Conservation (phyloP, 2,329 filamentous ascomycete species). For the Chaetomiaceae sp. region DNA sequence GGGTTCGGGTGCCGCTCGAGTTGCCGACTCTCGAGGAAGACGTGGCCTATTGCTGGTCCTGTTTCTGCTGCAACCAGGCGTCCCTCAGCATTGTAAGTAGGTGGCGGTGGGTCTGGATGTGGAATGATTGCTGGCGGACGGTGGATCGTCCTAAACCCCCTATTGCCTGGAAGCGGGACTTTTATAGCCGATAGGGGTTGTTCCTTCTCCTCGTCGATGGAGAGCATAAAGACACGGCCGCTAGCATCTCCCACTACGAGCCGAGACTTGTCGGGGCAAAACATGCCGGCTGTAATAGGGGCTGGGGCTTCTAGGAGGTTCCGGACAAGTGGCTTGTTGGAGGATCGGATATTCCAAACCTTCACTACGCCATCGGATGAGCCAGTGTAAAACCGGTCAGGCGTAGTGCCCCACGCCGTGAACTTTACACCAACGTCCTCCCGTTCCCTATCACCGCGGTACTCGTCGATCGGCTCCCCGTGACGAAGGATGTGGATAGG, state of each 20-base stretch:
- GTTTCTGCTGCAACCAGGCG: conserved; percentile 22
- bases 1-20: conserved; percentile 43
- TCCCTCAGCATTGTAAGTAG: conserved; percentile 25
- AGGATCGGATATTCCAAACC: conserved; percentile 56
- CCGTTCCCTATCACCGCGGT: conserved; percentile 44
- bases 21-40: conserved; percentile 38
- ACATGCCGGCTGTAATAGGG: conserved; percentile 54
- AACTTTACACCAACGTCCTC: conserved; percentile 63
- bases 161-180: conserved; percentile 33
- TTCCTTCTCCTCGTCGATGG: conserved; percentile 43
- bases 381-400: conserved; percentile 58
- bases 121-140: conserved; percentile 46
- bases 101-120: conserved; percentile 48
- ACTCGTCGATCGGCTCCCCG: conserved; percentile 41
- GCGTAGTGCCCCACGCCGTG: conserved; percentile 54
- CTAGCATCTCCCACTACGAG: conserved; percentile 58
- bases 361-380: conserved; percentile 60
- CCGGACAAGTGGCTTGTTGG: conserved; percentile 43
- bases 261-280: conserved; percentile 52
- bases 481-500: conserved; percentile 55
- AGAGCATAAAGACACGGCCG: conserved; percentile 55
- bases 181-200: conserved; percentile 31
- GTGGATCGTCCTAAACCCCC: conserved; percentile 35
- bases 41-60: conserved; percentile 28
- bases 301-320: conserved; percentile 52